Conservation (phyloP, 768 basidiomycete species). For the Kwoniella bestiolae region DNA sequence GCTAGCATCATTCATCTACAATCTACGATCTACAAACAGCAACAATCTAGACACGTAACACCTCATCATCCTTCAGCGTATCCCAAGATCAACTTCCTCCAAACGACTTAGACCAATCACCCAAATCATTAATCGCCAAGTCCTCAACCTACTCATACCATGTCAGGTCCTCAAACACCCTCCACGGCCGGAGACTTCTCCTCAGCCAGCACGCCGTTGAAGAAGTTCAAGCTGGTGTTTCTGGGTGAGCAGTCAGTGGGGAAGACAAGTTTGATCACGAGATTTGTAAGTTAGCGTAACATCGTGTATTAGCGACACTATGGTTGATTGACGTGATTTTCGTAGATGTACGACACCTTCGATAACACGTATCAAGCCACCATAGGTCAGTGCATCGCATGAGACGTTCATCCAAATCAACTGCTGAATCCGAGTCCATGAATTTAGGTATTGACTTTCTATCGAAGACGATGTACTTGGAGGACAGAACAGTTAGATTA, state of each 20-base stretch:
- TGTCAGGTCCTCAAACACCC: slow-evolving; percentile 28
- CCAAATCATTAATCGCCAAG: neutral
- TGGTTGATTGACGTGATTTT: neutral
- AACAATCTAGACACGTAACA: too few species aligned
- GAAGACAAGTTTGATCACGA: slow-evolving; percentile 97
- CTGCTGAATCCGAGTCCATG: neutral
- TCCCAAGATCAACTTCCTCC: too few species aligned
- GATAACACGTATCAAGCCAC: slow-evolving; percentile 86
- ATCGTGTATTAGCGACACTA: neutral
- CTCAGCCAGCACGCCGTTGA: slow-evolving; percentile 57
- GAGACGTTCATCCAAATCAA: neutral
- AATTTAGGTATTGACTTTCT: slow-evolving; percentile 86
- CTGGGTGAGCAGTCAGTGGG: slow-evolving; percentile 97
- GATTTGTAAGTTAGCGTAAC: slow-evolving; percentile 62
- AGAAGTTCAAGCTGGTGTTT: slow-evolving; percentile 94
- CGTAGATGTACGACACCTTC: slow-evolving; percentile 97
- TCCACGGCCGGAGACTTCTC: slow-evolving; percentile 34
- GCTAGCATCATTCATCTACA: too few species aligned
- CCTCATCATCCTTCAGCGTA: too few species aligned
- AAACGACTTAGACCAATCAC: neutral
- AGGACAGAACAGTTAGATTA: slow-evolving; percentile 94
- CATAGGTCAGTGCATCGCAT: slow-evolving; percentile 43
- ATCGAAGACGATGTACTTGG: slow-evolving; percentile 99
- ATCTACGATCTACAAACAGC: too few species aligned
- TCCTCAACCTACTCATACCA: neutral